These are phyloP conservation scores for Lactifluus rugatus DNA, from an alignment of 768 basidiomycete genomes.

Conservation along the genomic window DNA sequence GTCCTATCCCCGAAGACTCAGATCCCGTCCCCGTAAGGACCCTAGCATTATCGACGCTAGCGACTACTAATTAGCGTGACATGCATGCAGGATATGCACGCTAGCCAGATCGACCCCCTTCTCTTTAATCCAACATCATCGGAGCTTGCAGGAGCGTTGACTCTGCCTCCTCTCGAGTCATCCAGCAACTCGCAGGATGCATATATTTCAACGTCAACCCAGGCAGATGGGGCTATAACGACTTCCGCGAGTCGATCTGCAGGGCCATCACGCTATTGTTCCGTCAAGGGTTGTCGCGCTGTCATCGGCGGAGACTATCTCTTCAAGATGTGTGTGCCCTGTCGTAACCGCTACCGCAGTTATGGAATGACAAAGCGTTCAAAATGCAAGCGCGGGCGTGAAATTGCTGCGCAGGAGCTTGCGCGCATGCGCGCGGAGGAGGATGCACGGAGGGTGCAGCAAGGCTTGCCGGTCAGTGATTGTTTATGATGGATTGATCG, in stretches of 20 bases:
- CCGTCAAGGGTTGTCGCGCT: conserved; percentile 46
- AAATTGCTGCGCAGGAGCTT: conserved; percentile 34
- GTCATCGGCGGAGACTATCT: conserved; percentile 32
- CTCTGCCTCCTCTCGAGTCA: conserved; percentile 26
- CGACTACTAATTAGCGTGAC: neutral
- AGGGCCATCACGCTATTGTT: conserved; percentile 33
- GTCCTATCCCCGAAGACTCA: conserved; percentile 3
- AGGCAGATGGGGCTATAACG: neutral
- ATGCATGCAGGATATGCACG: conserved; percentile 10
- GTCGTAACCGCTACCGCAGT: conserved; percentile 39
- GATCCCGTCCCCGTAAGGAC: conserved; percentile 3
- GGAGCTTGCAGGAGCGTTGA: conserved; percentile 41
- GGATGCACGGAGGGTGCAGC: conserved; percentile 28
- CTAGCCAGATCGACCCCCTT: conserved; percentile 25
- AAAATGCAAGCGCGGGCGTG: conserved; percentile 42
- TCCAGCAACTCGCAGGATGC: neutral
- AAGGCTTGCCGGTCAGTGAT: conserved; percentile 32
- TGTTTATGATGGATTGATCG: neutral
- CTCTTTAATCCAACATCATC: conserved; percentile 31
- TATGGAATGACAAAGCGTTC: conserved; percentile 48
- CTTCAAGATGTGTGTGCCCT: conserved; percentile 26
- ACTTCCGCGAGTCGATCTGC: conserved; percentile 1
- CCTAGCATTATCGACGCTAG: neutral
- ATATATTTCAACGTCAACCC: conserved; percentile 3
- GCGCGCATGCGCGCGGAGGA: conserved; percentile 30